These are phyloP conservation scores for Apophysomyces variabilis DNA, from an alignment of 371 early-diverging fungal species.

Conservation along the genomic window DNA sequence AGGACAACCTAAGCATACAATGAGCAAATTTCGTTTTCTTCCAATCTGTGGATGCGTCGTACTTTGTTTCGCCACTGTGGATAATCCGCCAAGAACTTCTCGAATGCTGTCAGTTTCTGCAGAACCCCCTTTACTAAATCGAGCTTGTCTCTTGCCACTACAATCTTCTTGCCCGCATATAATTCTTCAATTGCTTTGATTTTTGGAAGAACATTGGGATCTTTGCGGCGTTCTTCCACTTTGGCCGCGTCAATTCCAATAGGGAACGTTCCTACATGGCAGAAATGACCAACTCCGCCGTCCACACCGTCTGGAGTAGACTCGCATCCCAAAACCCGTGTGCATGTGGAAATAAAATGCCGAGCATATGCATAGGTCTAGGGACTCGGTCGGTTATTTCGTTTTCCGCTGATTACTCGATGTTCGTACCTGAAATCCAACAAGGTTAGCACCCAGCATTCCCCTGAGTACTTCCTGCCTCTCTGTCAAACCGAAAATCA, in stretches of 20 bases:
- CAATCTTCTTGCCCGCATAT: slow-evolving; percentile 93
- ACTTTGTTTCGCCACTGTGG: slow-evolving; percentile 88
- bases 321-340: slow-evolving; percentile 88
- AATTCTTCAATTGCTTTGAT: slow-evolving; percentile 80
- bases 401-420: neutral
- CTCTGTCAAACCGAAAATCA: slow-evolving; percentile 69
- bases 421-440: slow-evolving; percentile 85
- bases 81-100: slow-evolving; percentile 87
- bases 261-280: slow-evolving; percentile 90
- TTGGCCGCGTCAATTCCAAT: slow-evolving; percentile 93
- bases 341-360: slow-evolving; percentile 94
- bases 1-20: slow-evolving; percentile 70
- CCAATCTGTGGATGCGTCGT: slow-evolving; percentile 22
- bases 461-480: slow-evolving; percentile 92
- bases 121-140: slow-evolving; percentile 98
- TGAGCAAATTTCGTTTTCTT: neutral
- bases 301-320: slow-evolving; percentile 86
- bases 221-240: slow-evolving; percentile 45
- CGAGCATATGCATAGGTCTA: slow-evolving; percentile 94
- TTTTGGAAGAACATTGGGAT: slow-evolving; percentile 64
- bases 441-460: slow-evolving; percentile 86
- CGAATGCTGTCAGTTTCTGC: slow-evolving; percentile 95
- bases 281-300: slow-evolving; percentile 67
- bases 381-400: slow-evolving; percentile 14
- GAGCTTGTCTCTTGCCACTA: slow-evolving; percentile 97